Evolutionary conservation across 495 filamentous ascomycete genomes (phyloP), one percentile per base, ranked within the genome.

Genomic region (Cudoniella acicularis): DNA sequence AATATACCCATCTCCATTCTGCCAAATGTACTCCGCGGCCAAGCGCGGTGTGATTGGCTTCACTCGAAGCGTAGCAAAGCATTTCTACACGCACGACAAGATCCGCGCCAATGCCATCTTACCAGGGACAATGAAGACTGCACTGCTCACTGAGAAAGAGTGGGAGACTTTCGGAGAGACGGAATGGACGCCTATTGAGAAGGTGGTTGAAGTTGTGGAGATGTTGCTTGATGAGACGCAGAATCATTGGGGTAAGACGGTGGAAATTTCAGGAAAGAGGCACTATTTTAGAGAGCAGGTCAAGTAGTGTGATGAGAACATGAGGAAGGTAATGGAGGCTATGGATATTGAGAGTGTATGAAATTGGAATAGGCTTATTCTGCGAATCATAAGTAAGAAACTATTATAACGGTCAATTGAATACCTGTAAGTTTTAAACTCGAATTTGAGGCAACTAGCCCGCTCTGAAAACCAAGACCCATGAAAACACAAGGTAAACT

Each of bases 31-130:
- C 45, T 59, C 73, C n/a, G 67, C 72, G 13, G 62, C 73, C 10
- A 77, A 77, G 56, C 64, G 69, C 26, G 75, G 66, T n/a, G 69
- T 77, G 1, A 43, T 76, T 26, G 73, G 72, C 16, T 66, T 77
- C 21, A 72, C 75, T 51, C 65, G 73, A 27, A 75, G 73, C 0
- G 57, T 75, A 0, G 69, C 70, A 18, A 57, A 67, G 3, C 48
- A 63, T 2, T 64, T 77, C 45, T 50, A 60, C 40, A 21, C 51
- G 1, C 42, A 62, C 41, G 63, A 67, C 17, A 56, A 59, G 9
- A 60, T 67, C 52, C 55, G 65, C 18, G 64, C 62, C 13, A 65
- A 67, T 30, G 65, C 62, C 43, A 62, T 67, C 43, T 67, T 61
- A 36, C 65, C 65, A 1, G 65, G 65, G 27, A 65, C 58, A 0